Evolutionary conservation across 352 stramenopile species (phyloP).

Genomic region (Globisporangium canariense): DNA sequence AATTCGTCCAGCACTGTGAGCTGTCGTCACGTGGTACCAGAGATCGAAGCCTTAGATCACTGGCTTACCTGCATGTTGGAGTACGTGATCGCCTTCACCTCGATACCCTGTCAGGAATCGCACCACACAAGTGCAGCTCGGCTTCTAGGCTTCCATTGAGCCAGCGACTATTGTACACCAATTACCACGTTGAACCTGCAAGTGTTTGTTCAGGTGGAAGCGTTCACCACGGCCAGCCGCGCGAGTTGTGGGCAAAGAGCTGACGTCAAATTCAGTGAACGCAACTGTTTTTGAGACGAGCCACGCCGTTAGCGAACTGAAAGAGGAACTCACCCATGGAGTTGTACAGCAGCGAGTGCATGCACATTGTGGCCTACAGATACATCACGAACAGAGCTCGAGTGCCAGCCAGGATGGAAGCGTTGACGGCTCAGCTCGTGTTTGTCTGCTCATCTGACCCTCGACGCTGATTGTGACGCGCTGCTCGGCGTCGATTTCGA

Average conservation of each 20-base stretch:
- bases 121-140: not conserved
- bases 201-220: not conserved
- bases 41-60: too few relatives aligned
- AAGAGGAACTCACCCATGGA: constrained; percentile 2
- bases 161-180: not conserved
- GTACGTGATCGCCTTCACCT: constrained; percentile 3
- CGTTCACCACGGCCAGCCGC: not conserved
- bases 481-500: not conserved
- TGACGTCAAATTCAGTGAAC: not conserved
- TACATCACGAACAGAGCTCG: not conserved
- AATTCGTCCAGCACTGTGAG: too few relatives aligned
- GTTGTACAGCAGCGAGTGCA: constrained; percentile 52
- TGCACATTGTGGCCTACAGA: constrained; percentile 37
- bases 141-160: too few relatives aligned
- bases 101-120: not conserved
- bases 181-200: not conserved
- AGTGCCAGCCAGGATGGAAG: too few relatives aligned
- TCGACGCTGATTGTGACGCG: not conserved
- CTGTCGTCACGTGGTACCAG: too few relatives aligned
- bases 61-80: not conserved
- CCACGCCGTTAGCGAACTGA: not conserved
- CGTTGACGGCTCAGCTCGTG: too few relatives aligned
- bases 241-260: not conserved
- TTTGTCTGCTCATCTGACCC: not conserved
- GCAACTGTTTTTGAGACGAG: not conserved